Conservation (phyloP, 2,329 filamentous ascomycete species). For the Trichothecium roseum region DNA sequence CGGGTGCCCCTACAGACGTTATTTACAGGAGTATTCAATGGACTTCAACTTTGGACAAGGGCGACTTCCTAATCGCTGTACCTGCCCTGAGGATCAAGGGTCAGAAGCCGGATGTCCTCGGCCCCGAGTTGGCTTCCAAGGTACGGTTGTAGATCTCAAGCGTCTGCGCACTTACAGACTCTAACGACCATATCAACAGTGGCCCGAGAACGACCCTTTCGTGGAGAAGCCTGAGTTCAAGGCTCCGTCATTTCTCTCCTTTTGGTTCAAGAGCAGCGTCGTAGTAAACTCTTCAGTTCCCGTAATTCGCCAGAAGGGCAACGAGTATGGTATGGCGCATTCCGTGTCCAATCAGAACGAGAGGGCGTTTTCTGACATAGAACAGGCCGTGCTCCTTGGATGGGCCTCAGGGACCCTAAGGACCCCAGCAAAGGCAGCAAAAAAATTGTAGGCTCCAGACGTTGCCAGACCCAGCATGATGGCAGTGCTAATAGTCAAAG, state of each 20-base stretch:
- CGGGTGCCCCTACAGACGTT: constrained; percentile 57
- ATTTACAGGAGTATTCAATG: constrained; percentile 70
- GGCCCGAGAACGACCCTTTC: constrained; percentile 64
- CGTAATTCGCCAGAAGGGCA: constrained; percentile 52
- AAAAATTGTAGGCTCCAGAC: constrained; percentile 29
- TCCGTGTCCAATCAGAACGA: not conserved
- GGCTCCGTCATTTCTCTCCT: constrained; percentile 52
- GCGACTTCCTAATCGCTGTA: constrained; percentile 68
- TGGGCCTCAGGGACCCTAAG: constrained; percentile 50
- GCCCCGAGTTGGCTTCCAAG: constrained; percentile 50
- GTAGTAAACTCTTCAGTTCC: constrained; percentile 59
- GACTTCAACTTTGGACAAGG: constrained; percentile 72
- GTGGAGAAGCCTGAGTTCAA: constrained; percentile 55
- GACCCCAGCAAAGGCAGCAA: constrained; percentile 53
- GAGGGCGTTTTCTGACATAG: constrained; percentile 13
- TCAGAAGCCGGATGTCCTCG: constrained; percentile 53
- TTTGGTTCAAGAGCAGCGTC: constrained; percentile 66
- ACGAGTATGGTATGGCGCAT: constrained; percentile 30
- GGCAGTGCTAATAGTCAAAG: constrained; percentile 4
- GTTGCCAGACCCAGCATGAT: not conserved
- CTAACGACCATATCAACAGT: constrained; percentile 30
- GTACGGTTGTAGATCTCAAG: constrained; percentile 22
- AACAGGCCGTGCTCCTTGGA: constrained; percentile 47
- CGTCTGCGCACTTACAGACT: not conserved
- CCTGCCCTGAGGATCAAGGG: constrained; percentile 72